phyloP scores from a whole-genome alignment of 2,329 filamentous ascomycete species.

The Colletotrichum godetiae region DNA sequence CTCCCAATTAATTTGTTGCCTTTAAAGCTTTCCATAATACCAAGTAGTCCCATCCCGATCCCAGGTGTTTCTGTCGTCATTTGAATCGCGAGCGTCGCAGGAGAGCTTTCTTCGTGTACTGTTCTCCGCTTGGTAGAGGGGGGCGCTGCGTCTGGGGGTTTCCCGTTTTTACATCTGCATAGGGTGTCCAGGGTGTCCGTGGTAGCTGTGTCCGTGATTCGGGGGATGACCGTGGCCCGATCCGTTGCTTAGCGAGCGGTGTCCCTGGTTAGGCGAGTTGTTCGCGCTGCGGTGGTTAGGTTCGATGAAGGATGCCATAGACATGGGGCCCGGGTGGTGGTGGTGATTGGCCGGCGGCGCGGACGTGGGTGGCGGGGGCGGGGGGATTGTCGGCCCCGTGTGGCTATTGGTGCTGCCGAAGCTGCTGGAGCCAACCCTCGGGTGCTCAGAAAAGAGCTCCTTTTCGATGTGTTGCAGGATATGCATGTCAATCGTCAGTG shows the following conservation, averaged over 20 bases:
- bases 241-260: conserved; percentile 19
- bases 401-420: conserved; percentile 54
- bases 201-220: conserved; percentile 13
- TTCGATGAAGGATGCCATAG: conserved; percentile 22
- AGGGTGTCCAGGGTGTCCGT: conserved; percentile 4
- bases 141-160: background rate
- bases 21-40: background rate
- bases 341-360: background rate
- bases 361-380: conserved; percentile 6
- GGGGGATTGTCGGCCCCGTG: background rate
- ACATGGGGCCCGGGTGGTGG: conserved; percentile 21
- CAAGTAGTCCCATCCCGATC: background rate
- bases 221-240: conserved; percentile 4
- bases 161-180: conserved; percentile 12
- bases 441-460: conserved; percentile 53
- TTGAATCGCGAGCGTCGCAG: background rate
- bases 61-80: background rate
- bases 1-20: conserved; percentile 1
- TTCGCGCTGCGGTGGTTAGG: conserved; percentile 27
- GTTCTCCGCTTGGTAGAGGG: no score
- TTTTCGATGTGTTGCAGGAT: conserved; percentile 72
- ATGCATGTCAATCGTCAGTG: conserved; percentile 77
- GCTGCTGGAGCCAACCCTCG: conserved; percentile 43
- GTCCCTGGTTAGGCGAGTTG: conserved; percentile 22
- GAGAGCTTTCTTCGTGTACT: background rate